Conservation (phyloP, 176 grass and related monocot species). For the Lolium perenne region DNA sequence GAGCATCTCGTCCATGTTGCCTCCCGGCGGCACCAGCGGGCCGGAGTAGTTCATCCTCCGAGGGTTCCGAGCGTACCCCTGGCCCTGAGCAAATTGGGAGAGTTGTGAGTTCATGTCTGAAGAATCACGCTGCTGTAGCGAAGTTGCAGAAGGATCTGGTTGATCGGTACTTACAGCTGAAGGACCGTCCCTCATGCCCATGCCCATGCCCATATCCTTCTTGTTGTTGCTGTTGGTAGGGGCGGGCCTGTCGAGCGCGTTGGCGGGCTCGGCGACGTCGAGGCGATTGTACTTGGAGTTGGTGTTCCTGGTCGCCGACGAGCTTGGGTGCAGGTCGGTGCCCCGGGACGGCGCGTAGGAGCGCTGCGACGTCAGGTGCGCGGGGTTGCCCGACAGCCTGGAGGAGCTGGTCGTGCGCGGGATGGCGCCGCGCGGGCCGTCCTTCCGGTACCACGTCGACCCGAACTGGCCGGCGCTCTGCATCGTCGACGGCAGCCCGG, state of each 20-base stretch:
- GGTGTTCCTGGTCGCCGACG: slow-evolving; percentile 50
- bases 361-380: slow-evolving; percentile 41
- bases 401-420: slow-evolving; percentile 63
- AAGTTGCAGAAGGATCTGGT: background rate
- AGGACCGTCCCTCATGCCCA: slow-evolving; percentile 44
- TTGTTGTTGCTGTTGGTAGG: slow-evolving; percentile 3
- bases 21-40: slow-evolving; percentile 61
- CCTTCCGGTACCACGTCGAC: slow-evolving; percentile 68
- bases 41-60: slow-evolving; percentile 78
- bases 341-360: slow-evolving; percentile 54
- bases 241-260: slow-evolving; percentile 47
- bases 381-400: slow-evolving; percentile 48
- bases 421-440: slow-evolving; percentile 30
- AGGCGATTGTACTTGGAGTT: slow-evolving; percentile 57
- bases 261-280: slow-evolving; percentile 60
- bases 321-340: slow-evolving; percentile 70
- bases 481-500: slow-evolving; percentile 34
- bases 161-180: slow-evolving; percentile 42
- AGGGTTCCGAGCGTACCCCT: slow-evolving; percentile 53
- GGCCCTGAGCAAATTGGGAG: background rate
- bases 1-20: slow-evolving; percentile 79
- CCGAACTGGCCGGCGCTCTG: slow-evolving; percentile 62
- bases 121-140: background rate
- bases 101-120: background rate
- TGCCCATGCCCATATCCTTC: slow-evolving; percentile 45